Conservation (phyloP, 2,329 filamentous ascomycete species). For the Scedosporium boydii region DNA sequence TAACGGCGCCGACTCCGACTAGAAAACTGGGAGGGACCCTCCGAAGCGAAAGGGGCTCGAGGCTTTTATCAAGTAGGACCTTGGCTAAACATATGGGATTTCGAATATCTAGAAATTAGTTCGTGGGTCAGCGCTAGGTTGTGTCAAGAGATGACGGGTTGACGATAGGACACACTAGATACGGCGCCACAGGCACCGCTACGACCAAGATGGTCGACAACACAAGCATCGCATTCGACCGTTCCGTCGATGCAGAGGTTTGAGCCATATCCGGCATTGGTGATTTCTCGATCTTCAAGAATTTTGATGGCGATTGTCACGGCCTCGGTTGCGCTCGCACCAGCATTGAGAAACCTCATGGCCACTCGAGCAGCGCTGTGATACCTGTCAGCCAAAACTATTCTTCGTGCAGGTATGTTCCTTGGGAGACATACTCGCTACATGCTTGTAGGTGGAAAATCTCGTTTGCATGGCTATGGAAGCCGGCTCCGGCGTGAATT, state of each 20-base stretch:
- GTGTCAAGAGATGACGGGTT: not conserved
- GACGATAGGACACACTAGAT: constrained; percentile 52
- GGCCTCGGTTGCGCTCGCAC: constrained; percentile 74
- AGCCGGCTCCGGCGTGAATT: constrained; percentile 91
- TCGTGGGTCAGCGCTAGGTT: constrained; percentile 3
- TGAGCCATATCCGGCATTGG: constrained; percentile 92
- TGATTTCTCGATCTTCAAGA: constrained; percentile 90
- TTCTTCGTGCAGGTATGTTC: not conserved
- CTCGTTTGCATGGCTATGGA: constrained; percentile 83
- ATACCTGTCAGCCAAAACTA: not conserved
- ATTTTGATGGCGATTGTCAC: constrained; percentile 81
- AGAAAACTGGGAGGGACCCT: constrained; percentile 90
- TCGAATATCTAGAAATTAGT: constrained; percentile 57
- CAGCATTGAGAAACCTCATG: constrained; percentile 71
- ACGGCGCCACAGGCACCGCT: constrained; percentile 92
- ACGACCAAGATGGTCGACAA: constrained; percentile 82
- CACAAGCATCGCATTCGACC: constrained; percentile 89
- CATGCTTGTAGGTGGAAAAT: constrained; percentile 76
- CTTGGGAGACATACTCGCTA: constrained; percentile 58
- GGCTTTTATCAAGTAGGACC: constrained; percentile 68
- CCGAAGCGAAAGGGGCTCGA: constrained; percentile 67
- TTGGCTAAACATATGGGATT: constrained; percentile 89
- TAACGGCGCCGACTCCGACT: constrained; percentile 72
- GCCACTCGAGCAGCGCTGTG: constrained; percentile 69
- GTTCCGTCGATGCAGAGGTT: constrained; percentile 84